Percentiles rank a stretch among this genome's conserved stretches.
Conservation (phyloP, 2,329 filamentous ascomycete species). For the Ascomycota sp. region DNA sequence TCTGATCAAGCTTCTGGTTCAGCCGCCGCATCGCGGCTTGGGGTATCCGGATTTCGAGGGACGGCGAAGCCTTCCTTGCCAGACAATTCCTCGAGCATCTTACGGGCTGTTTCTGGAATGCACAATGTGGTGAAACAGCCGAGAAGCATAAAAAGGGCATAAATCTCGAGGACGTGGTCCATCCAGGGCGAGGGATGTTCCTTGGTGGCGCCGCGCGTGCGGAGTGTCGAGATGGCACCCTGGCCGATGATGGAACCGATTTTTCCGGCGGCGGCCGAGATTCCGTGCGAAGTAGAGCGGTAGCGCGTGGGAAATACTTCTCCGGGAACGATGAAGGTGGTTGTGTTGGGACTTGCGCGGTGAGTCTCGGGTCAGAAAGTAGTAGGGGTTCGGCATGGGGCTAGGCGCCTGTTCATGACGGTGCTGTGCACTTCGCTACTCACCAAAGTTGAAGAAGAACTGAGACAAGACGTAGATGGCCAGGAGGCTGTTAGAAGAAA, state of each 20-base stretch:
- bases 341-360: conserved; percentile 26
- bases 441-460: conserved; percentile 37
- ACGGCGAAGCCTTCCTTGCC: conserved; percentile 14
- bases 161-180: conserved; percentile 58
- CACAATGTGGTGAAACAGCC: conserved; percentile 48
- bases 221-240: conserved; percentile 34
- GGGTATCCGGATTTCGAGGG: too few species aligned
- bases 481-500: conserved; percentile 30
- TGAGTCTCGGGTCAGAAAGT: not conserved
- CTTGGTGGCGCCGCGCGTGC: conserved; percentile 21
- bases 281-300: conserved; percentile 35
- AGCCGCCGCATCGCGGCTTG: too few species aligned
- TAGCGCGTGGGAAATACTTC: conserved; percentile 37
- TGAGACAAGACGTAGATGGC: conserved; percentile 35
- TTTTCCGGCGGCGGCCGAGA: conserved; percentile 34
- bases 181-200: conserved; percentile 39
- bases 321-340: conserved; percentile 35
- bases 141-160: conserved; percentile 56
- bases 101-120: conserved; percentile 55
- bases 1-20: not conserved
- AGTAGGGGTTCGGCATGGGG: too few species aligned
- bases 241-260: conserved; percentile 36
- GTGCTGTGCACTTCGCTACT: too few species aligned
- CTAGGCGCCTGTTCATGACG: too few species aligned
- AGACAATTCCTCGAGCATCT: conserved; percentile 46